Percentiles rank a stretch among this genome's conserved stretches.
phyloP scores from a whole-genome alignment of 805 yeast species.

The Kodamaea nitidulidarum region DNA sequence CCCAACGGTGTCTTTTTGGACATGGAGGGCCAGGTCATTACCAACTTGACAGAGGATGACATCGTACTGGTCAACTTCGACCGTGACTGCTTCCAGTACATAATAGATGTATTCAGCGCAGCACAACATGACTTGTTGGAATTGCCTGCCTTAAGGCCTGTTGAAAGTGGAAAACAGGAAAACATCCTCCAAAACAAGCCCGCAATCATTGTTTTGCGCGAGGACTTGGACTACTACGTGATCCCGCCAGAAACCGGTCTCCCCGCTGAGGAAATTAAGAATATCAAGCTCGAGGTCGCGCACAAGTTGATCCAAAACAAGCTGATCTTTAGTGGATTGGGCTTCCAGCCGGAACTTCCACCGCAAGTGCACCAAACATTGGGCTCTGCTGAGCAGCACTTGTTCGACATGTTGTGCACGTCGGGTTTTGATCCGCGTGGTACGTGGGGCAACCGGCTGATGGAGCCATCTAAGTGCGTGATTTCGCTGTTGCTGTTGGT shows the following conservation, averaged over 20 bases:
- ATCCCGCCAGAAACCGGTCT: conserved; percentile 68
- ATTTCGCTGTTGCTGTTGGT: conserved; percentile 77
- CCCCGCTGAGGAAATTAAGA: conserved; percentile 55
- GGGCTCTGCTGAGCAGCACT: conserved; percentile 91
- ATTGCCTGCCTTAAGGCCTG: conserved; percentile 26
- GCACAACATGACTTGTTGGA: conserved; percentile 57
- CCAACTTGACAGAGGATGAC: conserved; percentile 75
- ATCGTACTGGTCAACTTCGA: conserved; percentile 81
- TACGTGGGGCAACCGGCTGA: conserved; percentile 84
- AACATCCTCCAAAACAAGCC: conserved; percentile 76
- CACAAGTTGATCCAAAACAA: conserved; percentile 52
- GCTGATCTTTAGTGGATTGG: conserved; percentile 77
- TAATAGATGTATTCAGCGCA: conserved; percentile 62
- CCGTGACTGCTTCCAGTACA: conserved; percentile 82
- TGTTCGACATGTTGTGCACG: conserved; percentile 89
- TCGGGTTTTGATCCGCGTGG: conserved; percentile 72
- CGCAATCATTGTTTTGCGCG: conserved; percentile 85
- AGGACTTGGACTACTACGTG: conserved; percentile 90
- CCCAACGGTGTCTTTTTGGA: conserved; percentile 90
- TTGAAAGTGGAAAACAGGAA: conserved; percentile 11
- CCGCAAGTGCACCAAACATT: conserved; percentile 44
- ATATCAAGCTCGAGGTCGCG: conserved; percentile 72
- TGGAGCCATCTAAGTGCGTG: conserved; percentile 85
- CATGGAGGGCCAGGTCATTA: conserved; percentile 68
- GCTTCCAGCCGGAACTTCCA: conserved; percentile 38